phyloP scores from a whole-genome alignment of 345 rosid genomes.

The Eucalyptus dawsonii region DNA sequence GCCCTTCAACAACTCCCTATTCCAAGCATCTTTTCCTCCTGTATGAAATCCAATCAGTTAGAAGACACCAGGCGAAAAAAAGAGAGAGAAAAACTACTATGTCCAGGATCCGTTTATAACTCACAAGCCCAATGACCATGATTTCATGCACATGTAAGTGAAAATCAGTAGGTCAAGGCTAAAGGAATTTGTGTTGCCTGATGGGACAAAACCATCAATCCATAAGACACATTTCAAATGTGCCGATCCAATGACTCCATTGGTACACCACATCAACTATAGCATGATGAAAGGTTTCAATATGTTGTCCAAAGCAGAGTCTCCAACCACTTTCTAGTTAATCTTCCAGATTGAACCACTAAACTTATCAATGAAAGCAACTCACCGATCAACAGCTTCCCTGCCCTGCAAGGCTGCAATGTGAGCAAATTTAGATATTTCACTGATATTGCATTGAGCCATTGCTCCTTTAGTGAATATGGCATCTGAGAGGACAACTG shows the following conservation, averaged over 20 bases:
- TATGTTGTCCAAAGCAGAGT: neutral
- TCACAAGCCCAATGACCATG: neutral
- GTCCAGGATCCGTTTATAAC: neutral
- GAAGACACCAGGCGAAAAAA: neutral
- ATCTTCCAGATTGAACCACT: neutral
- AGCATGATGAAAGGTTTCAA: neutral
- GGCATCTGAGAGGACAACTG: slow-evolving; percentile 51
- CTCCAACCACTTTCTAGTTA: neutral
- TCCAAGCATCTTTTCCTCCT: neutral
- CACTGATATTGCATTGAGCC: slow-evolving; percentile 10
- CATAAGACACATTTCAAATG: neutral
- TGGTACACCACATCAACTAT: neutral
- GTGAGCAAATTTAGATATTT: slow-evolving; percentile 15
- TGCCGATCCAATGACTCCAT: neutral
- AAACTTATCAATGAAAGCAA: neutral
- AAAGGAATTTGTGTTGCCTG: neutral
- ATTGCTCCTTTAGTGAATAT: slow-evolving; percentile 34
- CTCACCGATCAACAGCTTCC: slow-evolving; percentile 25
- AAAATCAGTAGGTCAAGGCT: neutral
- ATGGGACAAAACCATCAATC: neutral
- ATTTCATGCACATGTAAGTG: neutral
- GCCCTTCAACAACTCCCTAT: neutral
- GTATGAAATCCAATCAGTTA: neutral
- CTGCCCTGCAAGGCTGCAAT: slow-evolving; percentile 25
- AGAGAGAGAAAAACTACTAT: neutral